Base-by-base conservation (phyloP, 2,329 filamentous ascomycete species). In the Cladobotryum mycophilum region DNA sequence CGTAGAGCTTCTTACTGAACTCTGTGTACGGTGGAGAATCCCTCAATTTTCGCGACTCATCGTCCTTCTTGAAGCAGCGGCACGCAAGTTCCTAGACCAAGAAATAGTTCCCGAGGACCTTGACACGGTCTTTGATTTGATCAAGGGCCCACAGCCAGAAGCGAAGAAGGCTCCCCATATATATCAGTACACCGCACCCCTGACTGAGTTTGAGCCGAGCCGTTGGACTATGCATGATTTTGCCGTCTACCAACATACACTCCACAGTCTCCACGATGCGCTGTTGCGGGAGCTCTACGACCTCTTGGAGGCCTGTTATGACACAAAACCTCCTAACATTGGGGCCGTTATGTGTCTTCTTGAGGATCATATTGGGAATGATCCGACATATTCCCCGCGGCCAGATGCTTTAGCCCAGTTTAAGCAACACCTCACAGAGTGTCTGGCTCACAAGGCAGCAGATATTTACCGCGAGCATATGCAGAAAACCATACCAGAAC, bases 271-370 rank as follows among this genome's bases (percentile, higher is more conserved):
- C 37, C 84, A 97, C 61, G 90, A 96, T 60, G 82, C 85, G 9
- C 73, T 97, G 22, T 74, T 96, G 43, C 83, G 91, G 48, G 92
- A 97, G 62, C 77, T 99, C 15, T 96, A 89, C 67, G 85, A 91
- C 56, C 76, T 87, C n/a, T 80, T 96, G 67, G 85, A 92, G 72
- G 84, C 87, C 58, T 92, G 89, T 59, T 99, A 92, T 67, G 90
- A 96, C 55, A 71, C 79, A n/a, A 96, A 96, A 61, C 84, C 89
- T 11, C 89, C 89, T 5, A 82, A 85, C 37, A 83, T 95, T 18
- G 89, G 85, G 5, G 82, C 84, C 13, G 80, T 95, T 30, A 84
- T 97, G 78, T 85, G 84, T 58, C 68, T 96, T 34, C 72, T 99
- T 36, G 84, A 91, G 53, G 84, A 83, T 48, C 90, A 97, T 64